Conservation (phyloP, 2,329 filamentous ascomycete species). For the Triangularia verruculosa region DNA sequence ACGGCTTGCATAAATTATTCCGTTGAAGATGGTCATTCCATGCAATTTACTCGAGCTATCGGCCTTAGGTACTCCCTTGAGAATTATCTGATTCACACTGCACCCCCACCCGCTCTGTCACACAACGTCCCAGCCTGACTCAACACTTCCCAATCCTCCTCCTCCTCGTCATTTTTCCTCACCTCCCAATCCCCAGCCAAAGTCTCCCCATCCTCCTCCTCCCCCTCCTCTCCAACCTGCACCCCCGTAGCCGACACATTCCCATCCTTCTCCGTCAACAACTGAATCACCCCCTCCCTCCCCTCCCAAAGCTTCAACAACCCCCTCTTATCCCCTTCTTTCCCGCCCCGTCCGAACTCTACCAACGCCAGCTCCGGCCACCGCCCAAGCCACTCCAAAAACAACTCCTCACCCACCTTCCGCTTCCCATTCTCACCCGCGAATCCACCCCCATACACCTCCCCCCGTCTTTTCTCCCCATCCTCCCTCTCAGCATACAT, state of each 20-base stretch:
- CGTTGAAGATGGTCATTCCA: not conserved
- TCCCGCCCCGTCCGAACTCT: constrained; percentile 11
- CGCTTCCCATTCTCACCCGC: not conserved
- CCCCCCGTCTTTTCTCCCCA: constrained; percentile 2
- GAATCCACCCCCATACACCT: not conserved
- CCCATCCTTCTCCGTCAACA: not conserved
- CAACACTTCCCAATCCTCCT: constrained; percentile 13
- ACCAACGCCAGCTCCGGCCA: constrained; percentile 13
- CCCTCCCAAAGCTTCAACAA: not conserved
- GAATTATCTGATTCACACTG: not conserved
- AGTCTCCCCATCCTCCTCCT: constrained; percentile 6
- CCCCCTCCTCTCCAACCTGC: not conserved
- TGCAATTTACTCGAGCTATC: too few relatives aligned
- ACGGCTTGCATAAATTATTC: not conserved
- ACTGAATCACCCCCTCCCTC: not conserved
- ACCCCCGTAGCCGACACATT: not conserved
- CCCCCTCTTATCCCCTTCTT: not conserved
- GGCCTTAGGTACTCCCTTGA: too few relatives aligned
- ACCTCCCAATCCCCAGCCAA: not conserved
- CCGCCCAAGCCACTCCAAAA: constrained; percentile 16
- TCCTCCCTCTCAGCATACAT: not conserved
- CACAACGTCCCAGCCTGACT: not conserved
- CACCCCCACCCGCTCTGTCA: not conserved
- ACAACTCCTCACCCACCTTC: constrained; percentile 1
- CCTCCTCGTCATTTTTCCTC: not conserved